A percentile compares a stretch with the other conserved stretches of the same genome.
Evolutionary conservation across 129 eudicot genomes (phyloP).

Genomic region (Chrysanthemum seticuspe): DNA sequence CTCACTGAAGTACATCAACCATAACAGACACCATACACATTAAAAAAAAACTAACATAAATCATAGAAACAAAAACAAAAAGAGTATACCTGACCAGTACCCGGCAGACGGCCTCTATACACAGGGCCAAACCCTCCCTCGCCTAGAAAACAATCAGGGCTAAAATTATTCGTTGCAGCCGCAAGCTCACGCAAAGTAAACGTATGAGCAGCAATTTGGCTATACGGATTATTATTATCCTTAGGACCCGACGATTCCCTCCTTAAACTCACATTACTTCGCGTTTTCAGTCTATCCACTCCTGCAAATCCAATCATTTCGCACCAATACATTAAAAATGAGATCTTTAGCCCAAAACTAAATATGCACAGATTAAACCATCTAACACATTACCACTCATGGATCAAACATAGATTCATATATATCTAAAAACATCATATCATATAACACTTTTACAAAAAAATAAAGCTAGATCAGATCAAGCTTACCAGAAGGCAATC

Average conservation of each 20-base stretch:
- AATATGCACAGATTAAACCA: too few relatives aligned
- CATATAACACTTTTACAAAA: background rate
- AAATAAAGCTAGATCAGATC: slow-evolving; percentile 43
- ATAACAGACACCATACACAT: background rate
- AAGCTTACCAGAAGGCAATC: slow-evolving; percentile 78
- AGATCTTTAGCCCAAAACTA: too few relatives aligned
- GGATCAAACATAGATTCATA: too few relatives aligned
- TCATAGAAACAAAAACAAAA: background rate
- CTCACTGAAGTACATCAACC: too few relatives aligned
- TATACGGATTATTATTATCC: slow-evolving; percentile 48
- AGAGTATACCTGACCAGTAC: slow-evolving; percentile 67
- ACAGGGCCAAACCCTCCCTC: slow-evolving; percentile 99
- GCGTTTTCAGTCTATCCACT: slow-evolving; percentile 61
- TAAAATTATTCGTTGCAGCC: slow-evolving; percentile 78
- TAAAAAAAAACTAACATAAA: background rate
- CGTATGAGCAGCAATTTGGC: slow-evolving; percentile 86
- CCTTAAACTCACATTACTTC: slow-evolving; percentile 60
- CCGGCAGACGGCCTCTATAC: slow-evolving; percentile 72
- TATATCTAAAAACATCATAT: too few relatives aligned
- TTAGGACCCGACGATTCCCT: slow-evolving; percentile 56
- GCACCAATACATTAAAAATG: background rate
- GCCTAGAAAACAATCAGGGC: slow-evolving; percentile 82
- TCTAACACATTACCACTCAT: too few relatives aligned
- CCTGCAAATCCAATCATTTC: slow-evolving; percentile 48
- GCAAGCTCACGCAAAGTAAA: slow-evolving; percentile 97